Evolutionary conservation across 2,329 filamentous ascomycete species (phyloP).

Genomic region (Calonectria henricotiae): DNA sequence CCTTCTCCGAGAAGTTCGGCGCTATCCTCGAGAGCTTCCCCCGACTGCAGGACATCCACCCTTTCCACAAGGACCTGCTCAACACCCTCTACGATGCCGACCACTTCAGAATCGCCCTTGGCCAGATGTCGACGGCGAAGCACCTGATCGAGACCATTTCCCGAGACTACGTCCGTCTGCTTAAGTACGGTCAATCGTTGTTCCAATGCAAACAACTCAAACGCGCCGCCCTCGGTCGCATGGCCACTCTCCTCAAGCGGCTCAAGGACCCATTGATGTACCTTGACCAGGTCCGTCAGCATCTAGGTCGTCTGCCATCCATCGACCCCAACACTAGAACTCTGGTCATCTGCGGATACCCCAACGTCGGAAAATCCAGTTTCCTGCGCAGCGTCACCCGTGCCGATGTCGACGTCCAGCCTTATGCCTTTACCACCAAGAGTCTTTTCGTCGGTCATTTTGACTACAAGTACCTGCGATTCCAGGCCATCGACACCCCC

Average conservation of each 20-base stretch:
- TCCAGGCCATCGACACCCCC: slow-evolving; percentile 94
- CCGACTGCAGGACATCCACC: slow-evolving; percentile 92
- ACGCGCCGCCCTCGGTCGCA: slow-evolving; percentile 93
- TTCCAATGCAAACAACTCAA: slow-evolving; percentile 99
- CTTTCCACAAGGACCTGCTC: slow-evolving; percentile 87
- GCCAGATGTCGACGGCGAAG: slow-evolving; percentile 96
- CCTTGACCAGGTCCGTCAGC: slow-evolving; percentile 92
- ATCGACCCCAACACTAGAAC: slow-evolving; percentile 99
- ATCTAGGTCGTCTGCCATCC: slow-evolving; percentile 96
- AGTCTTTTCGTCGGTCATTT: slow-evolving; percentile 98
- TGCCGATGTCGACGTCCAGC: slow-evolving; percentile 96
- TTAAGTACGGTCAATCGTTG: slow-evolving; percentile 94
- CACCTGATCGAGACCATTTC: slow-evolving; percentile 96
- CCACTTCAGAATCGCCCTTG: slow-evolving; percentile 96
- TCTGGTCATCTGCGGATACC: slow-evolving; percentile 96
- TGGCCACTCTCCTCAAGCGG: slow-evolving; percentile 97
- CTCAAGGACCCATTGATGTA: slow-evolving; percentile 96
- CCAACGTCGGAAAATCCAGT: slow-evolving; percentile 97
- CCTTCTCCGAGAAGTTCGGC: slow-evolving; percentile 93
- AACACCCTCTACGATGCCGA: slow-evolving; percentile 99
- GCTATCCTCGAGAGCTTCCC: slow-evolving; percentile 95
- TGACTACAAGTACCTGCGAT: slow-evolving; percentile 82
- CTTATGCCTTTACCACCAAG: slow-evolving; percentile 99
- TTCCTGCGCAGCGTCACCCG: slow-evolving; percentile 94
- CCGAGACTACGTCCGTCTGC: slow-evolving; percentile 93